phyloP scores from a whole-genome alignment of 352 stramenopile species.

The Phytophthora ohioensis region DNA sequence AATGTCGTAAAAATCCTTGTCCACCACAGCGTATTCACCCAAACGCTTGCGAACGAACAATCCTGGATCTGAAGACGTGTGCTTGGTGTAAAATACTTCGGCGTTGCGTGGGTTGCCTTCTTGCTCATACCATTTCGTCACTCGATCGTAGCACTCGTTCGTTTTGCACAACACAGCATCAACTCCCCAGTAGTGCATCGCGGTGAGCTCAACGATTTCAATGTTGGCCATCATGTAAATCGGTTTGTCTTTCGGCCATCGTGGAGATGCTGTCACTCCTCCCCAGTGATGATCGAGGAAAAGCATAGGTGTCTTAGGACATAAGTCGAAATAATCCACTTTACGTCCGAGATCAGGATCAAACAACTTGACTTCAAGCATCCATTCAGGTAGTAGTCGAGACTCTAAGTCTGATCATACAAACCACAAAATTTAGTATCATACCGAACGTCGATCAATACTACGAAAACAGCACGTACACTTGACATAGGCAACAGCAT shows the following conservation, averaged over 20 bases:
- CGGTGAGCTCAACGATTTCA: slow-evolving; percentile 62
- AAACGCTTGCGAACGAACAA: slow-evolving; percentile 33
- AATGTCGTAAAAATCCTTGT: slow-evolving; percentile 52
- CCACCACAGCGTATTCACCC: slow-evolving; percentile 26
- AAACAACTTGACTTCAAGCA: slow-evolving; percentile 37
- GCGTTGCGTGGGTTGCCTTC: slow-evolving; percentile 51
- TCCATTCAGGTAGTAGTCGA: slow-evolving; percentile 46
- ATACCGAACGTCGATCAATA: neutral
- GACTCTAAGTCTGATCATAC: slow-evolving; percentile 41
- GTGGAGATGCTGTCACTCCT: slow-evolving; percentile 14
- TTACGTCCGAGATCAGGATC: slow-evolving; percentile 30
- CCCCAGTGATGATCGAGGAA: slow-evolving; percentile 73
- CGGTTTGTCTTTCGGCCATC: slow-evolving; percentile 49
- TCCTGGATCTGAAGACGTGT: slow-evolving; percentile 54
- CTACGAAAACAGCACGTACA: slow-evolving; percentile 28
- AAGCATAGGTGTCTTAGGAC: slow-evolving; percentile 53
- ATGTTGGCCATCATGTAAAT: slow-evolving; percentile 64
- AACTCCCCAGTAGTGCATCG: slow-evolving; percentile 54
- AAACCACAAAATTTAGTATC: neutral
- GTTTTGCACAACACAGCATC: slow-evolving; percentile 78
- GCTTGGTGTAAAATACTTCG: slow-evolving; percentile 62
- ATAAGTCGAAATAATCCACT: slow-evolving; percentile 69
- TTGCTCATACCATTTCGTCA: slow-evolving; percentile 57
- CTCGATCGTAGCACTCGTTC: slow-evolving; percentile 53
- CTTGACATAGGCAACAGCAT: slow-evolving; percentile 59